These are phyloP conservation scores for Zychaea mexicana DNA, from an alignment of 371 early-diverging fungal genomes.

Conservation along the genomic window DNA sequence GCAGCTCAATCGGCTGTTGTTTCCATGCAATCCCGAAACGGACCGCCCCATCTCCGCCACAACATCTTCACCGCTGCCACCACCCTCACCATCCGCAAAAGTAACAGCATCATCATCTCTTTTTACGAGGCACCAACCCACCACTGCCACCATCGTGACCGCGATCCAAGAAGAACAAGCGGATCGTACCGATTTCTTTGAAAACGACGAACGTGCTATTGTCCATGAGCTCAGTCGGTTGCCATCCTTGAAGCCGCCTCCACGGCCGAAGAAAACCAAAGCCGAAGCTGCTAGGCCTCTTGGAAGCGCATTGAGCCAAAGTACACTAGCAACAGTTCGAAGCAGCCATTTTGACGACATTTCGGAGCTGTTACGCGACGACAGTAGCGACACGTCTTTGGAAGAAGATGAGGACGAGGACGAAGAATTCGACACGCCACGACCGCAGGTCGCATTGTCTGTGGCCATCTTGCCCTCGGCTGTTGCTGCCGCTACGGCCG, in stretches of 20 bases:
- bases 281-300: not conserved
- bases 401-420: conserved; percentile 1
- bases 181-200: not conserved
- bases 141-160: not conserved
- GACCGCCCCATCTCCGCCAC: not conserved
- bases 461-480: conserved; percentile 3
- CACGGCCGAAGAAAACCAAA: not conserved
- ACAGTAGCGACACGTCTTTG: not conserved
- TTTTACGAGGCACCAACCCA: not conserved
- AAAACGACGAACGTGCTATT: not conserved
- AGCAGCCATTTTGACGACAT: not conserved
- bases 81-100: not conserved
- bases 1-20: not conserved
- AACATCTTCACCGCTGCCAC: not conserved
- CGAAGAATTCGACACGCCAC: not conserved
- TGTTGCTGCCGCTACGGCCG: conserved; percentile 11
- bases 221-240: not conserved
- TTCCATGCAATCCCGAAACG: not conserved
- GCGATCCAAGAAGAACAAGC: not conserved
- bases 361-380: not conserved
- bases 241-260: not conserved
- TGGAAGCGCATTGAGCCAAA: not conserved
- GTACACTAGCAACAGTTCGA: not conserved
- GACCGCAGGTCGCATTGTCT: not conserved
- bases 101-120: not conserved